Evolutionary conservation across 164 flowering plant genomes (phyloP), one percentile per base, ranked within the genome.

Genomic region (Cinnamomum chago): DNA sequence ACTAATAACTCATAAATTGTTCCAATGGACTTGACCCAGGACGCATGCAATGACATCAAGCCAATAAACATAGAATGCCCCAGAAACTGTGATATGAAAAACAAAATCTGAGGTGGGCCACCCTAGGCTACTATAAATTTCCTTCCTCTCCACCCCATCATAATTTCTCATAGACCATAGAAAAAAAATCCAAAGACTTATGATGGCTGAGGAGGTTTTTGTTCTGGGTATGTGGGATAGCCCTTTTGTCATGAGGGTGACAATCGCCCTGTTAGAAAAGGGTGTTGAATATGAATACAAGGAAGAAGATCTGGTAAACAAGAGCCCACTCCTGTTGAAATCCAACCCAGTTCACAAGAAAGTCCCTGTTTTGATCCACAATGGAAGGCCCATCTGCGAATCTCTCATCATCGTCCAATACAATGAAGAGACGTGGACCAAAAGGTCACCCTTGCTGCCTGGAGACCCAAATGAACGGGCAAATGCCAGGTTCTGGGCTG

Each of bases 231-330:
- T 35, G 25, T 82, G 74, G 73, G n/a, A 75, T 3, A 82, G 81
- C 22, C 64, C 76, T 14, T 81, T 68, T 71, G 82, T 81, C 4
- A 76, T 73, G 77, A 75, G 82, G 72, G 86, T 40, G 17, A 78
- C 76, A 72, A 62, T 84, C 0, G 83, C 86, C 3, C 60, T 82
- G 27, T 78, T 67, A 6, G 77, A 60, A 58, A 75, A 75, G 11
- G 73, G 50, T 7, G 66, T 76, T 17, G 73, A 65, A 9, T 83
- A 83, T 28, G 81, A 81, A 35, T 78, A 72, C 80, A 78, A 33
- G n/a, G 83, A 85, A 50, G 78, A 75, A 47, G 33, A 71, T 58
- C 68, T 72, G 10, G 0, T 17, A 5, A 24, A 68, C 30, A 79
- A 72, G 73, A 75, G 76, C 50, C 73, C 58, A 13, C 76, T 73